A percentile compares a stretch with the other conserved stretches of the same genome.
Conservation (phyloP, 805 yeast species). For the Clavispora santaluciae region DNA sequence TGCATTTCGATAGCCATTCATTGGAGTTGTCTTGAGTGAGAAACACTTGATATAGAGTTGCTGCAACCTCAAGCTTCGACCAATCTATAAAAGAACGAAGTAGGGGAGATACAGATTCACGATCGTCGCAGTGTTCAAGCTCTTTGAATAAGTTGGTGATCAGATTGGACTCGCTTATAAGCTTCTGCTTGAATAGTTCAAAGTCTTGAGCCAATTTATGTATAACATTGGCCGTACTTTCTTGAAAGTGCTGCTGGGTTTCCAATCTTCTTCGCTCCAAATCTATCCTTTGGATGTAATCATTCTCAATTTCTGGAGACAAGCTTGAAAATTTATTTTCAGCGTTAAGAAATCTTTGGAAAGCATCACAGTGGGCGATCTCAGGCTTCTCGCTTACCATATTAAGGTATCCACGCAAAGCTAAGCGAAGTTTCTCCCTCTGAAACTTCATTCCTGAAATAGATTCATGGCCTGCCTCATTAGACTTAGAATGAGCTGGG, state of each 20-base stretch:
- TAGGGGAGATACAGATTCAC: constrained; percentile 60
- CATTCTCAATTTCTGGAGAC: constrained; percentile 43
- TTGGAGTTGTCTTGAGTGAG: constrained; percentile 77
- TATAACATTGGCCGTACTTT: constrained; percentile 58
- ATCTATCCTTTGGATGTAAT: constrained; percentile 52
- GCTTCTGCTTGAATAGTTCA: constrained; percentile 50
- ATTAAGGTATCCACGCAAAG: constrained; percentile 69
- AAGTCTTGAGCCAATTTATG: constrained; percentile 51
- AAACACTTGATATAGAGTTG: constrained; percentile 75
- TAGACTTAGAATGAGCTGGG: not conserved
- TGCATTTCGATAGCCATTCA: constrained; percentile 67
- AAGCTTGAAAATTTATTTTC: constrained; percentile 28
- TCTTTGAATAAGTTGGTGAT: constrained; percentile 60
- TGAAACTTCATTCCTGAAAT: constrained; percentile 31
- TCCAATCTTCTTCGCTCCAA: constrained; percentile 55
- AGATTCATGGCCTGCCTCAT: not conserved
- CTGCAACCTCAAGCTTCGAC: constrained; percentile 78
- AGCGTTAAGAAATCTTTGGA: constrained; percentile 22
- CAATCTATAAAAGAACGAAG: constrained; percentile 71
- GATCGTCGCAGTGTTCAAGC: constrained; percentile 48
- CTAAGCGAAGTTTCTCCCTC: constrained; percentile 72
- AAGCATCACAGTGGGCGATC: constrained; percentile 46
- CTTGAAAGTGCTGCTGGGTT: constrained; percentile 69
- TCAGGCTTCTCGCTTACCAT: constrained; percentile 50
- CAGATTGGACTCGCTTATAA: constrained; percentile 50